Conservation (phyloP, 352 stramenopile genomes). For the Pythium folliculosum region DNA sequence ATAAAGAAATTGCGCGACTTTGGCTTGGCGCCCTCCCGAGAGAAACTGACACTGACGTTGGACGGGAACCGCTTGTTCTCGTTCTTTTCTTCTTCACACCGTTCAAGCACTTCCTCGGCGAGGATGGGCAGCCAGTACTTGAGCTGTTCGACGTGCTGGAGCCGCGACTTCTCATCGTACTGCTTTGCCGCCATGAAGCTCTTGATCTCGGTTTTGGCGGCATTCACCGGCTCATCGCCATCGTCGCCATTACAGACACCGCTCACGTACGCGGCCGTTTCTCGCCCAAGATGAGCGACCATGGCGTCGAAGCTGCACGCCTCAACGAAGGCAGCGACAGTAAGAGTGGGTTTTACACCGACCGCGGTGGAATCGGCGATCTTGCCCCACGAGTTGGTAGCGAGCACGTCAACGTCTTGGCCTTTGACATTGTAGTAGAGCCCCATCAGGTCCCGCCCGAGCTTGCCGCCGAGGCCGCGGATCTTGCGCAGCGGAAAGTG, state of each 20-base stretch:
- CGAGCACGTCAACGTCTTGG: slow-evolving; percentile 25
- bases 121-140: slow-evolving; percentile 79
- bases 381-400: slow-evolving; percentile 25
- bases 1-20: slow-evolving; percentile 53
- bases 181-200: slow-evolving; percentile 76
- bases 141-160: slow-evolving; percentile 55
- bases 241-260: slow-evolving; percentile 68
- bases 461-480: slow-evolving; percentile 73
- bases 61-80: slow-evolving; percentile 81
- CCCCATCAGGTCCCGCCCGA: slow-evolving; percentile 66
- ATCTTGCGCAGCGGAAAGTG: slow-evolving; percentile 74
- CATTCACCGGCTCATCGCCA: slow-evolving; percentile 67
- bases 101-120: slow-evolving; percentile 72
- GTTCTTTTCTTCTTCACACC: slow-evolving; percentile 75
- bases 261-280: slow-evolving; percentile 60
- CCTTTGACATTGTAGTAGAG: slow-evolving; percentile 53
- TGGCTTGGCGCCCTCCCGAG: slow-evolving; percentile 51
- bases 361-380: slow-evolving; percentile 19
- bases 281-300: slow-evolving; percentile 50
- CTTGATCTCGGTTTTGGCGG: slow-evolving; percentile 69
- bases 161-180: slow-evolving; percentile 68
- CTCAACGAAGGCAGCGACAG: slow-evolving; percentile 55
- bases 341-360: slow-evolving; percentile 32
- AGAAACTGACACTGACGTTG: slow-evolving; percentile 58
- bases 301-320: slow-evolving; percentile 55